Conservation (phyloP, 495 filamentous ascomycete genomes). For the Cenococcum geophilum region DNA sequence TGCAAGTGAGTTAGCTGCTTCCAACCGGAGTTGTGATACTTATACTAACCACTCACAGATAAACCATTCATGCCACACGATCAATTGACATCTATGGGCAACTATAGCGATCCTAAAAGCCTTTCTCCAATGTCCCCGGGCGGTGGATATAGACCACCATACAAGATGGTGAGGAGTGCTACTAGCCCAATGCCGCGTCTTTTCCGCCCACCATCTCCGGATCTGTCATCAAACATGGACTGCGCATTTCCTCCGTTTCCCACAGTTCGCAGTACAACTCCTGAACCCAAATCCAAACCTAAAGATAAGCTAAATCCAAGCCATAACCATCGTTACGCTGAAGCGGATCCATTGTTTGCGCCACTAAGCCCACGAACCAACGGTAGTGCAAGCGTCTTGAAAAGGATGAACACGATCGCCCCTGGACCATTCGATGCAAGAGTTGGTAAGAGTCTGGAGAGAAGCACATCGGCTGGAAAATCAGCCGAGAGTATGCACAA, state of each 20-base stretch:
- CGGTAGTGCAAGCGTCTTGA: constrained; percentile 43
- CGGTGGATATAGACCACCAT: constrained; percentile 42
- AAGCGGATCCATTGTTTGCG: constrained; percentile 43
- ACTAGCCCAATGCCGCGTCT: constrained; percentile 42
- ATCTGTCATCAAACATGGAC: constrained; percentile 48
- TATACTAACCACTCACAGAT: constrained; percentile 29
- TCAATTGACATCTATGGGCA: constrained; percentile 57
- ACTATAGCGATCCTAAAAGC: constrained; percentile 50
- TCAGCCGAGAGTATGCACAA: constrained; percentile 41
- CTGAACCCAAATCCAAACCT: constrained; percentile 37
- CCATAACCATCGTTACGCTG: constrained; percentile 30
- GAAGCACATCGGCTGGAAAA: constrained; percentile 20
- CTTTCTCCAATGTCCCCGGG: constrained; percentile 49
- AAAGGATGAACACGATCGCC: constrained; percentile 59
- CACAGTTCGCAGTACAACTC: constrained; percentile 42
- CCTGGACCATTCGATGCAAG: constrained; percentile 59
- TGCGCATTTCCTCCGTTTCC: constrained; percentile 58
- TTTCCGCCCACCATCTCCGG: constrained; percentile 38
- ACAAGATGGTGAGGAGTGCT: constrained; percentile 43
- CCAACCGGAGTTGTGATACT: neutral
- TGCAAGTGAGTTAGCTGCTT: constrained; percentile 47
- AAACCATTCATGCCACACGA: constrained; percentile 39
- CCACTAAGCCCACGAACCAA: constrained; percentile 44
- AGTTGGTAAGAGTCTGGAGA: constrained; percentile 19
- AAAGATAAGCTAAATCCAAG: constrained; percentile 36